Conservation (phyloP, 1,139 yeast genomes). For the Saccharomyces hybrid region DNA sequence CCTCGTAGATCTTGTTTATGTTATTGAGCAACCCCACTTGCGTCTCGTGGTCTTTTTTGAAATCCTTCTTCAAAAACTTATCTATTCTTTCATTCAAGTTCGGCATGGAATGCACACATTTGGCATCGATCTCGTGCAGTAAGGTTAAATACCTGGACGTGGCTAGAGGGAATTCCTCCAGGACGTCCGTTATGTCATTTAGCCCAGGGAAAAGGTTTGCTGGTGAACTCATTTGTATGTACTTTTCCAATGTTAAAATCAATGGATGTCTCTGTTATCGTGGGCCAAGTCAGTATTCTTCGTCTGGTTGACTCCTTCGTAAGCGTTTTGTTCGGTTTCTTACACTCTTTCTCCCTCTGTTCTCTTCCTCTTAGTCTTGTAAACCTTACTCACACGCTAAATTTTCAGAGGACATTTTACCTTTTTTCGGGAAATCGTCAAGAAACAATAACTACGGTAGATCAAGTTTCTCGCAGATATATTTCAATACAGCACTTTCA, state of each 20-base stretch:
- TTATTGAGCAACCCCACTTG: slow-evolving; percentile 32
- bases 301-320: not conserved
- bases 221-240: slow-evolving; percentile 24
- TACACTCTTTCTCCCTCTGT: not conserved
- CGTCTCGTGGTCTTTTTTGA: slow-evolving; percentile 6
- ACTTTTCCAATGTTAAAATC: not conserved
- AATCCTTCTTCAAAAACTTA: slow-evolving; percentile 39
- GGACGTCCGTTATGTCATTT: slow-evolving; percentile 84
- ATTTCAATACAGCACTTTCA: too few relatives aligned
- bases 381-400: not conserved
- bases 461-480: too few relatives aligned
- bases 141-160: slow-evolving; percentile 78
- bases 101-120: slow-evolving; percentile 73
- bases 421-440: not conserved
- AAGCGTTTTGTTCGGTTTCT: not conserved
- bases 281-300: not conserved
- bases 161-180: slow-evolving; percentile 84
- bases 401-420: not conserved
- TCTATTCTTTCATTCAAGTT: slow-evolving; percentile 52
- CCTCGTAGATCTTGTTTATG: slow-evolving; percentile 48
- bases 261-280: not conserved
- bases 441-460: not conserved
- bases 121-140: slow-evolving; percentile 89
- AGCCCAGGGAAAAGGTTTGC: slow-evolving; percentile 59
- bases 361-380: not conserved